phyloP scores from a whole-genome alignment of 768 basidiomycete species.

The Wakefieldia striispora region DNA sequence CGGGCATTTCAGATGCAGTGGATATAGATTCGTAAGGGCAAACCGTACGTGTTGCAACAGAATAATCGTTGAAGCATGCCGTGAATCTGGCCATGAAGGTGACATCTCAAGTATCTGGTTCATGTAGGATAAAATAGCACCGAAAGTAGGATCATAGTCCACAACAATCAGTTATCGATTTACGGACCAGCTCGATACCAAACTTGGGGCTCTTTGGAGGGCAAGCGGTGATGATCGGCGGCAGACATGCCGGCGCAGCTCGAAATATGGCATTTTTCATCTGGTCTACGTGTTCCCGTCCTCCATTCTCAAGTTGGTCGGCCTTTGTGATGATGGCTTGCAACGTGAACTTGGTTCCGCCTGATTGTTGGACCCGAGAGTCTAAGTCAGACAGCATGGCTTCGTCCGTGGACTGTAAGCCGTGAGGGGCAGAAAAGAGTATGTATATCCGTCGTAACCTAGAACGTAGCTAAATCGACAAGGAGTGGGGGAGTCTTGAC shows the following conservation, averaged over 20 bases:
- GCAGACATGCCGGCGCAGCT: slow-evolving; percentile 57
- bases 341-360: slow-evolving; percentile 50
- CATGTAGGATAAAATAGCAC: not conserved
- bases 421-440: slow-evolving; percentile 66
- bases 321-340: slow-evolving; percentile 75
- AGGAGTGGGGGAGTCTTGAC: not conserved
- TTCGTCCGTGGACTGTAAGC: slow-evolving; percentile 52
- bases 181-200: slow-evolving; percentile 56
- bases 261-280: slow-evolving; percentile 54
- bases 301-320: slow-evolving; percentile 45
- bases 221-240: slow-evolving; percentile 57
- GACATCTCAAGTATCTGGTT: not conserved
- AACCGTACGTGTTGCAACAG: not conserved
- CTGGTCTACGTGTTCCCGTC: slow-evolving; percentile 36
- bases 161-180: slow-evolving; percentile 61
- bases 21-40: no score
- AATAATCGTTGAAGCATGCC: no score
- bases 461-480: not conserved
- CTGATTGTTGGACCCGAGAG: slow-evolving; percentile 27
- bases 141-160: slow-evolving; percentile 28
- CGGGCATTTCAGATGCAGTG: no score
- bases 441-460: slow-evolving; percentile 73
- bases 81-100: no score
- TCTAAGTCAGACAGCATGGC: slow-evolving; percentile 59
- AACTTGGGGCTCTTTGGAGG: slow-evolving; percentile 48